A percentile compares a stretch with the other conserved stretches of the same genome.
Conservation (phyloP, 2,329 filamentous ascomycete genomes). For the Exophiala calicioides region DNA sequence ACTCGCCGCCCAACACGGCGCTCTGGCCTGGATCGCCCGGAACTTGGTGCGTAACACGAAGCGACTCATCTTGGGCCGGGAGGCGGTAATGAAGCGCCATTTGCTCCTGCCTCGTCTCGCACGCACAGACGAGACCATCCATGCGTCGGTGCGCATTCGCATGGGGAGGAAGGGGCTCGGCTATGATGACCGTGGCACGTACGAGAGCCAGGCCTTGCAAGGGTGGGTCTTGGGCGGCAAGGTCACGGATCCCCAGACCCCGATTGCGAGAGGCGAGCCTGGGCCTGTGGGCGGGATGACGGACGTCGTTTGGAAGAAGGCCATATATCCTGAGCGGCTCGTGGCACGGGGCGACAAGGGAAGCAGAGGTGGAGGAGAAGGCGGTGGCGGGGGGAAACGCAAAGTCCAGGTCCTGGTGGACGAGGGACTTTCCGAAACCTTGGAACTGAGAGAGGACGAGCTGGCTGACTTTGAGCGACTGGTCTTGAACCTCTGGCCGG, state of each 20-base stretch:
- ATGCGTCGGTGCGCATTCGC: constrained; percentile 57
- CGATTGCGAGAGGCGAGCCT: constrained; percentile 21
- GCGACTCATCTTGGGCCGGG: neutral
- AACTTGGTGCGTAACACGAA: constrained; percentile 9
- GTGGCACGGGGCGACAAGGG: neutral
- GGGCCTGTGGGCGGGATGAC: constrained; percentile 29
- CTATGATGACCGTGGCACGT: constrained; percentile 51
- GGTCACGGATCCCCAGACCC: constrained; percentile 27
- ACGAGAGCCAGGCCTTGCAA: constrained; percentile 46
- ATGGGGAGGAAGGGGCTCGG: constrained; percentile 54
- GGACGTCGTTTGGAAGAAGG: constrained; percentile 30
- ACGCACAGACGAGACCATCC: constrained; percentile 58
- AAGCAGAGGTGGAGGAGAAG: neutral
- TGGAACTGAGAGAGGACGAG: constrained; percentile 27
- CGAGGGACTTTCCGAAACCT: constrained; percentile 7
- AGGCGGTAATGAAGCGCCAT: neutral
- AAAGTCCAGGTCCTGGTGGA: constrained; percentile 7
- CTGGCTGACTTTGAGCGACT: constrained; percentile 28
- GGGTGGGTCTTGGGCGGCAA: constrained; percentile 27
- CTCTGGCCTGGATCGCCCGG: constrained; percentile 24
- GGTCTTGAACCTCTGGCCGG: constrained; percentile 27
- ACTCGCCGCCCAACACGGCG: constrained; percentile 22
- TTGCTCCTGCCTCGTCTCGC: constrained; percentile 37
- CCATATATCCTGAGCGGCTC: constrained; percentile 8
- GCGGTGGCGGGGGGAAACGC: constrained; percentile 1